Base-by-base conservation (phyloP, 768 basidiomycete genomes). In the Lentinula guzmanii region DNA sequence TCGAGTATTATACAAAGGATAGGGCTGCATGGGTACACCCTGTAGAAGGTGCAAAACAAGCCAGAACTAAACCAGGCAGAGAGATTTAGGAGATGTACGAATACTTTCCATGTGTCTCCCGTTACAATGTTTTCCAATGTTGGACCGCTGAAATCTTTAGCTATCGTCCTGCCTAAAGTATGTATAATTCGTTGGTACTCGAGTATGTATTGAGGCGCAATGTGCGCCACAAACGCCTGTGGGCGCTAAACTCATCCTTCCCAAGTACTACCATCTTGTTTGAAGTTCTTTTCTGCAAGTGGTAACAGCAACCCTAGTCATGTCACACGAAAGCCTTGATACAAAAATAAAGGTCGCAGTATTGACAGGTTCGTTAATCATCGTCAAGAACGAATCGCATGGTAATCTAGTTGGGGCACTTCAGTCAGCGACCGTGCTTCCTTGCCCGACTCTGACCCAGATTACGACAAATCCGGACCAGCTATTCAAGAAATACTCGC, bases 341-440 rank as follows among this genome's bases (percentile, higher is more conserved):
- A n/a, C n/a, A 4, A 54, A 54, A 41, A 65, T 67, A 34, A 63
- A 64, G 43, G 66, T 67, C 52, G 68, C 65, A 41, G 64, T 69
- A 21, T 63, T 69, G 5, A 69, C 66, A 63, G 66, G 68, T 66
- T 62, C 28, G 63, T 60, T 52, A 31, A 57, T 39, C 11, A 4
- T 33, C 18, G 2, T 42, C 46, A 48, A 48, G 46, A 48, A 48
- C 21, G 46, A 10, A n/a, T 48, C 18, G 18, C 46, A 48, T 48
- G 46, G 46, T 48, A 48, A 48, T 42, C 41, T 5, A 9, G 21
- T 21, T 41, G 55, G 55, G 11, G 11, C 18, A 31, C 41, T 28
- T 43, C 60, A 90, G 90, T 90, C 60, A 91, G 90, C 71, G 90
- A 92, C 71, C 89, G 85, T 5, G 87, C 84, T 0, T 77, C 83